Conservation (phyloP, 2,329 filamentous ascomycete species). For the Magnaporthiopsis incrustans region DNA sequence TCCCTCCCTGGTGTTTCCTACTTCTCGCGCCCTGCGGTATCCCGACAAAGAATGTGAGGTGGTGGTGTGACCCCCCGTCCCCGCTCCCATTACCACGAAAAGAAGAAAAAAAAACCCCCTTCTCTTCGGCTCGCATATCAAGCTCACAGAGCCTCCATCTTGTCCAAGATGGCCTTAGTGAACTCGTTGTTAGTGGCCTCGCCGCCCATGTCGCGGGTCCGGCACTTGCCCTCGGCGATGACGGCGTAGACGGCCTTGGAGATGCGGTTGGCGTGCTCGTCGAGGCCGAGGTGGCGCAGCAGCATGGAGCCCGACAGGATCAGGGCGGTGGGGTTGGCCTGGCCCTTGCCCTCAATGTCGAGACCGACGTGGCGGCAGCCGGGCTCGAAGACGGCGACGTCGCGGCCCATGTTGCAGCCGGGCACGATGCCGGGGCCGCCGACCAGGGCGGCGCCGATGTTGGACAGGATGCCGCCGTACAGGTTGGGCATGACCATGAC, state of each 20-base stretch:
- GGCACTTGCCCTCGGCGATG: constrained; percentile 80
- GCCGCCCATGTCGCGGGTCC: constrained; percentile 96
- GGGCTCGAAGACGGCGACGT: constrained; percentile 97
- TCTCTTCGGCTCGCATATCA: not conserved
- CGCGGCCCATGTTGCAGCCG: constrained; percentile 98
- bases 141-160: constrained; percentile 75
- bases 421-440: constrained; percentile 95
- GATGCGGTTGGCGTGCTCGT: constrained; percentile 97
- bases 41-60: not conserved
- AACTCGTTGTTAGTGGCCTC: constrained; percentile 86
- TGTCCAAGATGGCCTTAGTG: constrained; percentile 85
- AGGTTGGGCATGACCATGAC: constrained; percentile 99
- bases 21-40: not conserved
- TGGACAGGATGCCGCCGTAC: constrained; percentile 97
- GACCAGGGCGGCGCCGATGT: constrained; percentile 95
- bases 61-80: too few species aligned
- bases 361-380: constrained; percentile 98
- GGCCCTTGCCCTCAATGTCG: constrained; percentile 99
- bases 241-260: constrained; percentile 72
- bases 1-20: not conserved
- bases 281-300: constrained; percentile 89
- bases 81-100: not conserved
- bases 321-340: constrained; percentile 95
- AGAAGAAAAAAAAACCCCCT: not conserved
- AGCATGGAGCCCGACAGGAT: constrained; percentile 96